Percentiles rank a stretch among this genome's conserved stretches.
These are phyloP conservation scores for Aspergillus saccharolyticus DNA, from an alignment of 495 filamentous ascomycete genomes.

Conservation along the genomic window DNA sequence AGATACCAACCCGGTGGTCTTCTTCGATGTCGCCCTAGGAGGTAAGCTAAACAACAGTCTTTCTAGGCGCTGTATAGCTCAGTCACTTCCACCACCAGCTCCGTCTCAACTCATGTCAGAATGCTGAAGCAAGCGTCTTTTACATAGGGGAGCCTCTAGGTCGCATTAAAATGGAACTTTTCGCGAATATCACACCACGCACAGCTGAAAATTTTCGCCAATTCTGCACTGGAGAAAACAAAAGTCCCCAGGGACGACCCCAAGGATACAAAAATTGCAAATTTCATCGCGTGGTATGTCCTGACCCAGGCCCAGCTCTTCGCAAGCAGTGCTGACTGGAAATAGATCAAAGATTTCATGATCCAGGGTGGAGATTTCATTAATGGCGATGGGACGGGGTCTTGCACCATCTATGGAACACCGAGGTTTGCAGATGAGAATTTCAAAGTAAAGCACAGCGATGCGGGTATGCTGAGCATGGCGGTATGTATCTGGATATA, in stretches of 20 bases:
- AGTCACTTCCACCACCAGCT: neutral
- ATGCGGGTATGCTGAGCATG: constrained; percentile 82
- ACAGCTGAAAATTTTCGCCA: constrained; percentile 97
- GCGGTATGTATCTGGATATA: constrained; percentile 53
- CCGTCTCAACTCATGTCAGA: too few relatives aligned
- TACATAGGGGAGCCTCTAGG: constrained; percentile 78
- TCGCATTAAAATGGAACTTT: constrained; percentile 90
- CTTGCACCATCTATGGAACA: constrained; percentile 78
- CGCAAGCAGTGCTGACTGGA: neutral
- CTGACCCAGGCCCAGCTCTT: neutral
- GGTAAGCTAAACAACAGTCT: constrained; percentile 49
- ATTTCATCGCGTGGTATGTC: constrained; percentile 87
- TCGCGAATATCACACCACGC: constrained; percentile 72
- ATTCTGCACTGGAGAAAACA: constrained; percentile 93
- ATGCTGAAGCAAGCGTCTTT: neutral
- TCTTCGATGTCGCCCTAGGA: constrained; percentile 90
- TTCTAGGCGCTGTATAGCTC: neutral
- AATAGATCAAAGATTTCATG: constrained; percentile 94
- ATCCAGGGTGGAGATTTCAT: constrained; percentile 95
- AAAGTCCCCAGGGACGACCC: constrained; percentile 70
- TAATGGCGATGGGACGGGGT: constrained; percentile 88
- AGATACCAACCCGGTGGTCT: constrained; percentile 61
- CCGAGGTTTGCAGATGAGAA: constrained; percentile 89
- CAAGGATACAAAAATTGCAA: constrained; percentile 92
- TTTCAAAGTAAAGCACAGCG: constrained; percentile 72